Evolutionary conservation across 2,329 filamentous ascomycete species (phyloP), one percentile per base, ranked within the genome.

Genomic region (Xylaria sp.): DNA sequence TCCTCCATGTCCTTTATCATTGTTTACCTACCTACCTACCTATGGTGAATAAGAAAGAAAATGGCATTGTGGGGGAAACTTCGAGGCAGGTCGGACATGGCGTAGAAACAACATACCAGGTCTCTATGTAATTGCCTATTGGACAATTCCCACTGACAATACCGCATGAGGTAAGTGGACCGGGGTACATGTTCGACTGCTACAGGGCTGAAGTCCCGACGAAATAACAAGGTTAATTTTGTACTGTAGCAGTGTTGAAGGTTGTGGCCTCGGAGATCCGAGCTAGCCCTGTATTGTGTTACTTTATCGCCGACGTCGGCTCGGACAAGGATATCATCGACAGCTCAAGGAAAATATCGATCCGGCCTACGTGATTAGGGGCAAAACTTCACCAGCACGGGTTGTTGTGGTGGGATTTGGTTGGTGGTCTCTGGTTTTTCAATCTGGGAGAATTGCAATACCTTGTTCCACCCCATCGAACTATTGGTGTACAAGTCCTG

Each of bases 201-300:
- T 26, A 26, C 24, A 26, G 24, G 24, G 24, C 24, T 26, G 24
- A 26, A 26, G 5, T 5, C 24, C 24, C n/a, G n/a, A n/a, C n/a
- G n/a, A n/a, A n/a, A n/a, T n/a, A 9, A 6, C 24, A 26, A 34
- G 16, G 4, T 45, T 47, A 39, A 48, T 34, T 39, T 57, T 52
- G 52, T 52, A 52, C 51, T 42, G 52, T 17, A 34, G n/a, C n/a
- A n/a, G n/a, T 26, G 24, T 26, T 6, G 18, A n/a, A 38, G 18
- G 4, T 51, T 19, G 48, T 44, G 50, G 53, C 58, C 54, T 57
- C 57, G 46, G 57, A 60, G 49, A 57, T 60, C 57, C 57, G 57
- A 60, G 37, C n/a, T 37, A 19, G 51, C 39, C 16, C 48, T 13
- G 21, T 21, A 18, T 26, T 24, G 16, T 18, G n/a, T 2, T 43